Conservation (phyloP, 2,329 filamentous ascomycete species). For the Hypoxylon sp. region DNA sequence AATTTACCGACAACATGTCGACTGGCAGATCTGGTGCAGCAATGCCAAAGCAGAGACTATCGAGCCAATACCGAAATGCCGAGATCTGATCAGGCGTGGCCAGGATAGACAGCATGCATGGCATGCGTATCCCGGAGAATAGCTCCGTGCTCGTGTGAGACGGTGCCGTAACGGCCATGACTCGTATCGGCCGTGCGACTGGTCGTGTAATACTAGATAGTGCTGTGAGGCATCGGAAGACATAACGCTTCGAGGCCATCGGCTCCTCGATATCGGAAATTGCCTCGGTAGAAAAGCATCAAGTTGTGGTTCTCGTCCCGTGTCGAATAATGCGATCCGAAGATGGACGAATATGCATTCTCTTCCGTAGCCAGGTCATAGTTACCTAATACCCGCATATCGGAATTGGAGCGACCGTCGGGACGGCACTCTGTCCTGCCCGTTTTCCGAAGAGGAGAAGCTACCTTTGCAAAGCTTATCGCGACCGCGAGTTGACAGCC, state of each 20-base stretch:
- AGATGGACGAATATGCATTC: slow-evolving; percentile 5
- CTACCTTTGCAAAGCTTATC: slow-evolving; percentile 24
- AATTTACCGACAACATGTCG: slow-evolving; percentile 5
- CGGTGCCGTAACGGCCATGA: slow-evolving; percentile 7
- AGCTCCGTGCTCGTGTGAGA: slow-evolving; percentile 17
- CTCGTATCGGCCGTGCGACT: slow-evolving; percentile 39
- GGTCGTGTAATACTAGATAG: slow-evolving; percentile 28
- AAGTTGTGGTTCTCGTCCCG: background rate
- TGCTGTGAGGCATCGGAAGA: slow-evolving; percentile 6
- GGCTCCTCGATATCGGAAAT: slow-evolving; percentile 18
- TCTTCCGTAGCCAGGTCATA: background rate
- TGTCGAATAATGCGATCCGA: slow-evolving; percentile 8
- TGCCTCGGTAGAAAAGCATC: slow-evolving; percentile 4
- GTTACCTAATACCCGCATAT: slow-evolving; percentile 21
- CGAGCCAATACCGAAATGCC: slow-evolving; percentile 4
- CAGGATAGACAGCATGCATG: slow-evolving; percentile 27
- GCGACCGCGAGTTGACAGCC: slow-evolving; percentile 6
- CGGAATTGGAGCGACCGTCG: slow-evolving; percentile 33
- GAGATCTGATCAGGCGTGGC: slow-evolving; percentile 9
- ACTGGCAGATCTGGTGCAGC: background rate
- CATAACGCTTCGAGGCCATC: slow-evolving; percentile 9
- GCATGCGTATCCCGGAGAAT: slow-evolving; percentile 25
- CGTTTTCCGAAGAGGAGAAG: slow-evolving; percentile 28
- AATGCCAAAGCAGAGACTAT: slow-evolving; percentile 18
- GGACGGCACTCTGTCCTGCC: slow-evolving; percentile 30